Evolutionary conservation across 1,284 basidiomycete genomes (phyloP).

Genomic region (Laetiporus sulphureus): DNA sequence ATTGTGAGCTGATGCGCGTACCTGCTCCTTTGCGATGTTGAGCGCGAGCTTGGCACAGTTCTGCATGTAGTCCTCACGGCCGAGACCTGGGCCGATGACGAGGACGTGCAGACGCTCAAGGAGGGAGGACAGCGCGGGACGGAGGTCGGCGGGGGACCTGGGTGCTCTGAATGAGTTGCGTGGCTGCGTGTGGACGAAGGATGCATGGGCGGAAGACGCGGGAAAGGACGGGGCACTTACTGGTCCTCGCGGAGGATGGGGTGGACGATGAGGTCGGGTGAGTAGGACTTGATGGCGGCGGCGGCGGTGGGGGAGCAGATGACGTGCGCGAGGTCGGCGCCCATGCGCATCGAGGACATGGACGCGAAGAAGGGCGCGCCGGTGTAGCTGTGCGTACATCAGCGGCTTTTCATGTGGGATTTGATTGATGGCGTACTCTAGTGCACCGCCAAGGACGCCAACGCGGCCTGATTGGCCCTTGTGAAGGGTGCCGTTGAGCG

Average conservation of each 20-base stretch:
- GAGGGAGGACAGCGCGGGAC: conserved; percentile 59
- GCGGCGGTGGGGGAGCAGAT: conserved; percentile 92
- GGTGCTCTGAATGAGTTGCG: no score
- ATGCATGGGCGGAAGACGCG: not conserved
- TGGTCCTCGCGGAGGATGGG: conserved; percentile 69
- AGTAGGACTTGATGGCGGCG: conserved; percentile 91
- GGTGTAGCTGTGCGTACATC: conserved; percentile 73
- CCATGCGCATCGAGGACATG: conserved; percentile 87
- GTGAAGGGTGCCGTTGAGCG: conserved; percentile 79
- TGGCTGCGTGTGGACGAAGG: not conserved
- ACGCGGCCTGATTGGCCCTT: conserved; percentile 97
- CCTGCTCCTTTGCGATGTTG: conserved; percentile 31
- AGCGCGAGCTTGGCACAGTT: conserved; percentile 58
- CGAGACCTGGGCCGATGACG: conserved; percentile 89
- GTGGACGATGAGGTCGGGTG: conserved; percentile 94
- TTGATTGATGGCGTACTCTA: no score
- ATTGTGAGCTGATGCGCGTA: conserved; percentile 1
- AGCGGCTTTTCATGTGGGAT: no score
- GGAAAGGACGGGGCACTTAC: conserved; percentile 23
- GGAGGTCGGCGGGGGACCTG: conserved; percentile 44
- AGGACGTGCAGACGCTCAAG: conserved; percentile 87
- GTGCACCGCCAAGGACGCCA: conserved; percentile 91
- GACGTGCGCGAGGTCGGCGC: conserved; percentile 92
- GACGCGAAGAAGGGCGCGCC: conserved; percentile 79
- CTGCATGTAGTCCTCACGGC: conserved; percentile 89